Evolutionary conservation across 805 yeast genomes (phyloP).

Genomic region (Cyberlindnera samutprakarnensis): DNA sequence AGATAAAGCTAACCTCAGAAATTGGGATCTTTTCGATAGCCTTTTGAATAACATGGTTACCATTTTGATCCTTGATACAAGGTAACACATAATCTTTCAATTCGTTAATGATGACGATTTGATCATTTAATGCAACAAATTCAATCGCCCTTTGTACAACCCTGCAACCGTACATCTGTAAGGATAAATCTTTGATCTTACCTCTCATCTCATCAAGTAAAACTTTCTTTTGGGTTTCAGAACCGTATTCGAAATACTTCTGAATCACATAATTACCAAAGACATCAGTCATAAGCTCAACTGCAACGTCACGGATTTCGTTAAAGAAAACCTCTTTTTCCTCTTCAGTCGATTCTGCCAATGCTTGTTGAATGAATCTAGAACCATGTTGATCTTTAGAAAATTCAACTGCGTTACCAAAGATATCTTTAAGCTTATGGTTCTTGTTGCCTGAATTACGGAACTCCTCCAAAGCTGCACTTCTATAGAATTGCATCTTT

Average conservation of each 20-base stretch:
- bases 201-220: conserved; percentile 69
- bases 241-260: conserved; percentile 82
- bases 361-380: conserved; percentile 86
- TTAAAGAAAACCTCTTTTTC: conserved; percentile 78
- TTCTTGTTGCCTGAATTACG: conserved; percentile 53
- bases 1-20: conserved; percentile 58
- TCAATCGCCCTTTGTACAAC: conserved; percentile 94
- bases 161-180: conserved; percentile 97
- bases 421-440: conserved; percentile 62
- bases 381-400: conserved; percentile 97
- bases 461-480: conserved; percentile 80
- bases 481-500: conserved; percentile 51
- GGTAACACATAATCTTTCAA: conserved; percentile 51
- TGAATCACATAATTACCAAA: conserved; percentile 97
- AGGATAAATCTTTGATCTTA: conserved; percentile 63
- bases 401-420: conserved; percentile 85
- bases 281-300: conserved; percentile 88
- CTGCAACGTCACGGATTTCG: conserved; percentile 68
- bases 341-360: conserved; percentile 53
- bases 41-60: conserved; percentile 95
- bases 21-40: conserved; percentile 84
- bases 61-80: conserved; percentile 92
- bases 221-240: conserved; percentile 56
- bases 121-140: conserved; percentile 55
- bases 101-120: conserved; percentile 62